Evolutionary conservation across 768 basidiomycete species (phyloP).

Genomic region (Leucocoprinus sp.): DNA sequence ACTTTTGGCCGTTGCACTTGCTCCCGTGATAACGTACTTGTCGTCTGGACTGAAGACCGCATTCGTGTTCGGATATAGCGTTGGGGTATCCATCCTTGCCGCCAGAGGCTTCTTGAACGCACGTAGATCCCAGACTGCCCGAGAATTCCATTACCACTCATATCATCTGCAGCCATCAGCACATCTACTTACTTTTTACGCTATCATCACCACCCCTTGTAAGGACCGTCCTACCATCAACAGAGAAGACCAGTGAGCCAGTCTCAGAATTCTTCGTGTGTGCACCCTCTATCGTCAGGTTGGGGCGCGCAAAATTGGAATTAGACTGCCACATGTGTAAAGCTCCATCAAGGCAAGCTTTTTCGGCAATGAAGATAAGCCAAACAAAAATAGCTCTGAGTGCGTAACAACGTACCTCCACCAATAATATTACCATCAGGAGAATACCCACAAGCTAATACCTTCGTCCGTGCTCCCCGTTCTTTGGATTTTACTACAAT

Average conservation of each 20-base stretch:
- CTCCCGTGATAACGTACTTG: slow-evolving; percentile 79
- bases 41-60: slow-evolving; percentile 95
- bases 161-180: slow-evolving; percentile 7
- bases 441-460: slow-evolving; percentile 82
- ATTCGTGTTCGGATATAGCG: slow-evolving; percentile 88
- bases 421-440: slow-evolving; percentile 84
- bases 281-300: slow-evolving; percentile 77
- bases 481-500: slow-evolving; percentile 98
- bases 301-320: slow-evolving; percentile 91
- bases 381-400: slow-evolving; percentile 10
- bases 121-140: slow-evolving; percentile 87
- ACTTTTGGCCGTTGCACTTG: slow-evolving; percentile 58
- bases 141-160: slow-evolving; percentile 6
- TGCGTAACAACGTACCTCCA: slow-evolving; percentile 49
- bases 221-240: slow-evolving; percentile 78
- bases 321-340: slow-evolving; percentile 89
- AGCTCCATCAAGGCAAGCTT: slow-evolving; percentile 87
- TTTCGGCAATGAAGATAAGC: slow-evolving; percentile 12
- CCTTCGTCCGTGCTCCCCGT: slow-evolving; percentile 87
- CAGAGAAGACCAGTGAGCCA: slow-evolving; percentile 80
- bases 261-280: slow-evolving; percentile 83
- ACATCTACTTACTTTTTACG: slow-evolving; percentile 70
- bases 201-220: slow-evolving; percentile 94
- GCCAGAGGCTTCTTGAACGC: slow-evolving; percentile 85
- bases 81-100: slow-evolving; percentile 52